Base-by-base conservation (phyloP, 2,329 filamentous ascomycete species). In the Exutisphaerella laricina region DNA sequence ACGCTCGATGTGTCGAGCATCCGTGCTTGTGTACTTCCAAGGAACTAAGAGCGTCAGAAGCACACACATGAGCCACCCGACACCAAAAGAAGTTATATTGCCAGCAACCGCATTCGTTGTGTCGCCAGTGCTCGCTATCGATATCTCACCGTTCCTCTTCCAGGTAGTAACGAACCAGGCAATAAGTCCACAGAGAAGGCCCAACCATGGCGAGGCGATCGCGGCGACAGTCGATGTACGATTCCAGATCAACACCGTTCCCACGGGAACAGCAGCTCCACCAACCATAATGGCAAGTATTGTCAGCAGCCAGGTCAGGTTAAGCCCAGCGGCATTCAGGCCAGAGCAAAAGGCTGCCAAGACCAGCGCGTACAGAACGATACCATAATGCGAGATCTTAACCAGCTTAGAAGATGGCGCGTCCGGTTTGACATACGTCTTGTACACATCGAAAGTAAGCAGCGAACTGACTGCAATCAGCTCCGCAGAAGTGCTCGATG, bases 161-260 rank as follows among this genome's bases (percentile, higher is more conserved):
- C 51, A 56, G 14, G 58, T 51, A 6, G 60, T 59, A 14, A 60
- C 60, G 1, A 74, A 59, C 71, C 71, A 73, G 26, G 71, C 66
- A 2, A 63, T 62, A 2, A 73, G 51, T 0, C 70, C 70, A 0
- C 64, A 66, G 13, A 62, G 43, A 41, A 72, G 66, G 4, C 70
- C 72, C 1, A 73, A 54, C 4, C 72, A 65, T 0, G 71, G 69
- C 0, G 70, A 68, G 4, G 70, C 54, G 1, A 73, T 66, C 0
- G 71, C 69, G 0, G 70, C 71, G 2, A 67, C 48, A 10, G 63
- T 64, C 0, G 70, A 71, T 55, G 74, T 71, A 1, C 68, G 55
- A 1, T 64, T 65, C 70, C 70, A 73, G 18, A 67, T 58, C 0
- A 74, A 54, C 0, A 70, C 67, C 4, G 73, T 53, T 1, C 66